Evolutionary conservation across 441 rosid species (phyloP), one percentile per base, ranked within the genome.

Genomic region (Croton laevigatus): DNA sequence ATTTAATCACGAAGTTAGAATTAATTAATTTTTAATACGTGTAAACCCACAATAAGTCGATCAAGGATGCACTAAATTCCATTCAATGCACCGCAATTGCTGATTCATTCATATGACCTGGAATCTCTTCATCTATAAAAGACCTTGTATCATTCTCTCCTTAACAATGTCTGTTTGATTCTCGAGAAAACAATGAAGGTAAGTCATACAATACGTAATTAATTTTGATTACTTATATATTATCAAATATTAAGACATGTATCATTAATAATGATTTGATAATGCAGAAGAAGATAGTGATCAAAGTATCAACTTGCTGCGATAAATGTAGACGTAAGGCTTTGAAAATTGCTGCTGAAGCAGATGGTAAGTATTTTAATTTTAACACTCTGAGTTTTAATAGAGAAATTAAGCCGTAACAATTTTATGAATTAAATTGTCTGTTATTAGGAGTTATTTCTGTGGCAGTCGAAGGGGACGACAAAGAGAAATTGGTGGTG

Each of bases 401-500:
- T 48, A 14, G 4, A 12, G 17, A 48, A 48, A 48, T 14, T 9
- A 3, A 3, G 13, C 17, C 12, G 0, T 13, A 16, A 14, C 16
- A 51, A 49, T 49, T n/a, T n/a, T n/a, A n/a, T n/a, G n/a, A n/a
- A 51, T 3, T 17, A 6, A 46, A 6, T 12, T 46, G 20, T 54
- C 2, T 27, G 32, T 55, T 22, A 6, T 53, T 3, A 42, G 68
- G 54, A 22, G 55, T 64, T 54, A 46, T 23, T 5, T 45, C 55
- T 0, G 40, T 64, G 40, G 22, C 40, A 45, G 14, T 64, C 4
- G 68, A 64, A 46, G 55, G 68, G 27, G 38, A 23, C 0, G 68
- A 64, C 20, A 45, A 22, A 62, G 66, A 44, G 6, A 62, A 62
- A 36, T 13, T 62, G 52, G 37, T 62, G 34, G 66, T 62, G 53